Conservation (phyloP, 345 rosid genomes). For the Eucalyptus camaldulensis region DNA sequence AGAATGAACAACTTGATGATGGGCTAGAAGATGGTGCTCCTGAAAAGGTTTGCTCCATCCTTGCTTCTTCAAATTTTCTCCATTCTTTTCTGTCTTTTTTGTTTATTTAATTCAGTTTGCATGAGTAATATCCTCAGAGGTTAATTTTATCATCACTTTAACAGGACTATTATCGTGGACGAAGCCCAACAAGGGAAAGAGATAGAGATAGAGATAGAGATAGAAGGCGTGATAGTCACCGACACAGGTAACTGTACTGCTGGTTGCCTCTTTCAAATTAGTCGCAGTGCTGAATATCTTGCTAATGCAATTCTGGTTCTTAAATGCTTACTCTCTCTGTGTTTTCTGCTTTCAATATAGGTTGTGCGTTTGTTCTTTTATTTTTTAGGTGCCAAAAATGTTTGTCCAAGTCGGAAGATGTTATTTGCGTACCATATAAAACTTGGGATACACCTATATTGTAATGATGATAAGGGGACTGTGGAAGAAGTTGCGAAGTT, state of each 20-base stretch:
- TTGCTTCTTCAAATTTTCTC: neutral
- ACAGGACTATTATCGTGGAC: constrained; percentile 64
- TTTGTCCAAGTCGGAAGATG: neutral
- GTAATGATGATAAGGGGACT: neutral
- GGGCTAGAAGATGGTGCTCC: constrained; percentile 35
- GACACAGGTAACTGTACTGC: constrained; percentile 42
- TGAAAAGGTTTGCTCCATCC: constrained; percentile 38
- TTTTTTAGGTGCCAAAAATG: neutral
- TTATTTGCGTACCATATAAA: neutral
- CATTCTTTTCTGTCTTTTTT: neutral
- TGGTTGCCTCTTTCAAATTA: neutral
- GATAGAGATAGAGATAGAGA: constrained; percentile 85
- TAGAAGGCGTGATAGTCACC: constrained; percentile 55
- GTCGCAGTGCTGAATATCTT: neutral
- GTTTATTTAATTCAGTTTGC: neutral
- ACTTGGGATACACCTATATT: neutral
- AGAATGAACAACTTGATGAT: constrained; percentile 49
- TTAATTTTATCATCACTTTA: neutral
- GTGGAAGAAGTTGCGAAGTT: neutral
- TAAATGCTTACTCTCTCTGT: neutral
- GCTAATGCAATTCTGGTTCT: neutral
- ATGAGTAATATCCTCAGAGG: neutral
- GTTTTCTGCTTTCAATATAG: neutral
- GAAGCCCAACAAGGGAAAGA: constrained; percentile 78
- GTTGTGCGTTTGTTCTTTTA: neutral